A percentile compares a stretch with the other conserved stretches of the same genome.
phyloP scores from a whole-genome alignment of 2,329 filamentous ascomycete genomes.

The Diaporthe sp. region DNA sequence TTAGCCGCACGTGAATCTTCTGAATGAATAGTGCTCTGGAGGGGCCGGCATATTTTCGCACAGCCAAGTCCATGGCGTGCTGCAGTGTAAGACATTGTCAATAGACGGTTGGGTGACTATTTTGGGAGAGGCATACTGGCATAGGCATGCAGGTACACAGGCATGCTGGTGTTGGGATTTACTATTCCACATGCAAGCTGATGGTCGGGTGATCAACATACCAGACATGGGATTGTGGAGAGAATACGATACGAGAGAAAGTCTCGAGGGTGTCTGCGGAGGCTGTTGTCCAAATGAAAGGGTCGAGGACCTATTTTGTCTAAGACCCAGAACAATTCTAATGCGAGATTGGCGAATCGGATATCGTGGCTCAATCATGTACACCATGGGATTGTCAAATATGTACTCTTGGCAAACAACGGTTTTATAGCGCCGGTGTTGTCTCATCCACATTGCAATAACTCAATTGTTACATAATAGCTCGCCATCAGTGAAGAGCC shows the following conservation, averaged over 20 bases:
- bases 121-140: not conserved
- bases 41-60: not conserved
- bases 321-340: constrained; percentile 2
- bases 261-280: not conserved
- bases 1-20: not conserved
- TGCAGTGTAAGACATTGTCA: not conserved
- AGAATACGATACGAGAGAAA: not conserved
- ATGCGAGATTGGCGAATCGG: not conserved
- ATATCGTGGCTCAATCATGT: not conserved
- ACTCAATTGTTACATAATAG: constrained; percentile 11
- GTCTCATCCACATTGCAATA: constrained; percentile 20
- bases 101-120: not conserved
- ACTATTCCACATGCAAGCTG: constrained; percentile 10
- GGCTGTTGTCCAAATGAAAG: not conserved
- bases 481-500: not conserved
- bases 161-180: not conserved
- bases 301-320: not conserved
- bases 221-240: not conserved
- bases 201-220: not conserved
- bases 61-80: too few relatives aligned
- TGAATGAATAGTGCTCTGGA: not conserved
- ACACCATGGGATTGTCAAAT: not conserved
- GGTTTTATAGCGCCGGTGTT: not conserved
- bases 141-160: not conserved
- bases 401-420: not conserved